Evolutionary conservation across 495 filamentous ascomycete genomes (phyloP).

Genomic region (Penicillium macrosclerotiorum): DNA sequence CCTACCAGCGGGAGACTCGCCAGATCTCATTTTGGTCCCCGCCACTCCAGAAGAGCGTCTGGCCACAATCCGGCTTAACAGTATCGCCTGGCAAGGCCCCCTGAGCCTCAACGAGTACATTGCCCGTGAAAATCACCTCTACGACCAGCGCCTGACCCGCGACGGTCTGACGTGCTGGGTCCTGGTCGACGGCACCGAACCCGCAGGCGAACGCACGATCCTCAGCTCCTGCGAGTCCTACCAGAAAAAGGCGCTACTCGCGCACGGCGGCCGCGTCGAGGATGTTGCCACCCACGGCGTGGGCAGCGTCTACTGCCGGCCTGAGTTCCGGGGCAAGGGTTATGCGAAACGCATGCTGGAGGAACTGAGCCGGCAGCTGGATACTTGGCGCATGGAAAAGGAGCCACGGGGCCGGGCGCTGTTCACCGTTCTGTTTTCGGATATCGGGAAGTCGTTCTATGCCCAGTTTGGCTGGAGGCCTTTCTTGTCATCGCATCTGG

Average conservation of each 20-base stretch:
- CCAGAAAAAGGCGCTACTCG: constrained; percentile 67
- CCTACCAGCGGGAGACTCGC: constrained; percentile 58
- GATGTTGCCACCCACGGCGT: constrained; percentile 76
- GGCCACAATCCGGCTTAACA: constrained; percentile 65
- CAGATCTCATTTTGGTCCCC: constrained; percentile 62
- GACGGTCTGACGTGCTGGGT: constrained; percentile 85
- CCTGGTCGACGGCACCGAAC: constrained; percentile 58
- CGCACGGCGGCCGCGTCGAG: constrained; percentile 46
- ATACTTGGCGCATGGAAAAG: constrained; percentile 50
- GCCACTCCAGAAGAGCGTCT: constrained; percentile 65
- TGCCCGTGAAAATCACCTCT: constrained; percentile 69
- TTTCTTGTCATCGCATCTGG: constrained; percentile 68
- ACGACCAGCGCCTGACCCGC: constrained; percentile 61
- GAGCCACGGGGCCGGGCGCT: constrained; percentile 36
- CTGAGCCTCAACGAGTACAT: constrained; percentile 70
- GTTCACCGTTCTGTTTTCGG: constrained; percentile 83
- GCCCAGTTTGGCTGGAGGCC: constrained; percentile 76
- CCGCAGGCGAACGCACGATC: constrained; percentile 55
- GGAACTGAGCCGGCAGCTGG: constrained; percentile 50
- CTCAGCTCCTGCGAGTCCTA: constrained; percentile 82
- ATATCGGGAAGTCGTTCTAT: constrained; percentile 95
- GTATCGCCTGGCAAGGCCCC: constrained; percentile 66
- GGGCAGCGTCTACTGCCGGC: constrained; percentile 81
- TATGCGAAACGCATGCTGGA: constrained; percentile 75
- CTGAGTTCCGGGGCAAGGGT: constrained; percentile 66